Evolutionary conservation across 2,329 filamentous ascomycete species (phyloP), one percentile per base, ranked within the genome.

Genomic region (Stagonosporopsis rhizophila): DNA sequence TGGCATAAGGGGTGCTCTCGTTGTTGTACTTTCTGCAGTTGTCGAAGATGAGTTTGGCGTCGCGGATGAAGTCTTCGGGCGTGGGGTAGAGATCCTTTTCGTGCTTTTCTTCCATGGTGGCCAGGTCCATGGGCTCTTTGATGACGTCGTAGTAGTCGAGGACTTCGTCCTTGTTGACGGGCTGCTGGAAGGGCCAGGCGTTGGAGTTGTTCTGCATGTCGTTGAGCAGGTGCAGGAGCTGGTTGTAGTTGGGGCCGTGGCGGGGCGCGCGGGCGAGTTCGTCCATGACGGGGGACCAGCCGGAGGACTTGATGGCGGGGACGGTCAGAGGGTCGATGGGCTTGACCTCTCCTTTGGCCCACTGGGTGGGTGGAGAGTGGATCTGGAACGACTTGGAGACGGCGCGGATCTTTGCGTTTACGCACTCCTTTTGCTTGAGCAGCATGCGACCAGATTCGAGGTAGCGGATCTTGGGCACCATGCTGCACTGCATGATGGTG

Each of bases 91-190:
- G 86, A 77, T 98, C 95, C 35, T 92, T 91, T 71, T 98, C 93
- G 61, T 97, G 89, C 77, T 96, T 96, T 66, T 87, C 87, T 77
- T 98, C 95, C 94, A 99, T 98, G 19, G 93, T 97, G 44, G 86
- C 89, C 44, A 97, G 82, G 73, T 97, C 95, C 95, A 99, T 99
- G 32, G 95, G 95, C 75, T 96, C 90, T 73, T 93, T 93, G 81
- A 99, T 99, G 59, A 98, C 93, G 57, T 96, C 92, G 80, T 98
- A 98, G 79, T 99, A 99, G 75, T 99, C 95, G n/a, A 92, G 88
- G 0, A 99, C 95, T 65, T 98, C 95, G 69, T 99, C 95, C 64
- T 89, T 88, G 74, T 96, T 97, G 64, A 99, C 95, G 0, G 95
- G 94, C 23, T 92, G 86, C 28, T 95, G 84, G 81, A 99, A 99